Evolutionary conservation across 1,284 basidiomycete genomes (phyloP), one percentile per base, ranked within the genome.

Genomic region (Kalmanozyma brasiliensis): DNA sequence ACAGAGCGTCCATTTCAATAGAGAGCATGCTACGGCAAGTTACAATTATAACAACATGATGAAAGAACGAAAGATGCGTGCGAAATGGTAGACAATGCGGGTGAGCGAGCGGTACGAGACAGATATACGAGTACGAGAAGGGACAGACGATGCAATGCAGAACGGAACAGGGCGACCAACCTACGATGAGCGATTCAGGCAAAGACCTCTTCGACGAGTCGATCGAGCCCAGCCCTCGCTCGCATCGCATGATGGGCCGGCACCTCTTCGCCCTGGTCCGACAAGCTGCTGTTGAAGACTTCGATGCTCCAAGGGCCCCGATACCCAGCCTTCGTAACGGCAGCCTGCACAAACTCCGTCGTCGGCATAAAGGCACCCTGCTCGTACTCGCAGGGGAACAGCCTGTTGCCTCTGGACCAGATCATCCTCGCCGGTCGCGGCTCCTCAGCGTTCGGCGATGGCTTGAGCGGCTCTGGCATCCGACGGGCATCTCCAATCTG

Each of bases 341-440:
- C 77, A 1, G 81, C 74, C 10, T 68, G 60, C 3, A 82, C 76
- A 53, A 83, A 82, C 16, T 78, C 72, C 5, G 48, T 44, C 17
- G 82, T 74, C 9, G 83, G 83, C 23, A 84, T 49, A 66, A 83
- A 84, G 1, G 78, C 83, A 8, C 83, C 82, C 24, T 44, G 60
- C 2, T 73, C 59, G 10, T 51, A 57, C 49, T 84, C 83, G 64
- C 77, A 72, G 2, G 83, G 83, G 69, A 79, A 84, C 14, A 84
- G 78, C 2, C 83, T 65, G 56, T 77, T 73, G 8, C 74, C 71
- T 13, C 83, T 73, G 2, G 80, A 82, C 83, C 83, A 83, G 34
- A 79, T 82, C 66, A 82, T 80, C 14, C 82, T 55, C 8, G 65
- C 69, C 11, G 83, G 82, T 17, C 78, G 63, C 16, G 80, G 74